Base-by-base conservation (phyloP, 2,329 filamentous ascomycete species). In the Epichloe typhina region DNA sequence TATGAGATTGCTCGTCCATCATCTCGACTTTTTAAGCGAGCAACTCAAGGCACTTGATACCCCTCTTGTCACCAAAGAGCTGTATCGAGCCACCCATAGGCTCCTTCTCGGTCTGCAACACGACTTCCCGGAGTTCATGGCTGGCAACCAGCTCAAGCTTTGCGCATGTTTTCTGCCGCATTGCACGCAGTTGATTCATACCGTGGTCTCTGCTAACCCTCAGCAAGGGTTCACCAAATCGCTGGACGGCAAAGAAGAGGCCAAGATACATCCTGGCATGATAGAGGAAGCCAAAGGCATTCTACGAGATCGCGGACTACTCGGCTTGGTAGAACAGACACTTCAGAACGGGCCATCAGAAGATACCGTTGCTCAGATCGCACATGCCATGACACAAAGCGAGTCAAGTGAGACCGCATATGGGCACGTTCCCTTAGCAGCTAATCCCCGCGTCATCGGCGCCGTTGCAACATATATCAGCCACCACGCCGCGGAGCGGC, bases 81-180 rank as follows among this genome's bases (percentile, higher is more conserved):
- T 95, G 54, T 96, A 95, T 65, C 83, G 88, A 54, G 88, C 84
- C 8, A 80, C 86, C 1, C 72, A 95, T 46, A 89, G 94, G 62
- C 79, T 96, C 53, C 71, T 97, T 50, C 72, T 95, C 36, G 78
- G 95, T 49, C 72, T 98, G 49, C 87, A 95, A 58, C 93, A 97
- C 62, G 93, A 98, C 65, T 97, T 88, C 67, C 86, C 91, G 0
- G 89, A 96, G 51, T 98, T 95, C 66, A 71, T 98, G 41, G 85
- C 87, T 5, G 87, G 90, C 59, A 88, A 95, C 64, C 87, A 95
- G 62, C 81, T 87, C 57, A 80, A 82, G 57, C 79, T 98, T 49
- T 89, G 84, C 69, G 83, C 86, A 58, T 82, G 80, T 61, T 84
- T 97, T 52, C 87, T 90, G 1, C 79, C 82, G 47, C 85, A 93